These are phyloP conservation scores for Dentipellis sp. DNA, from an alignment of 768 basidiomycete species.

Conservation along the genomic window DNA sequence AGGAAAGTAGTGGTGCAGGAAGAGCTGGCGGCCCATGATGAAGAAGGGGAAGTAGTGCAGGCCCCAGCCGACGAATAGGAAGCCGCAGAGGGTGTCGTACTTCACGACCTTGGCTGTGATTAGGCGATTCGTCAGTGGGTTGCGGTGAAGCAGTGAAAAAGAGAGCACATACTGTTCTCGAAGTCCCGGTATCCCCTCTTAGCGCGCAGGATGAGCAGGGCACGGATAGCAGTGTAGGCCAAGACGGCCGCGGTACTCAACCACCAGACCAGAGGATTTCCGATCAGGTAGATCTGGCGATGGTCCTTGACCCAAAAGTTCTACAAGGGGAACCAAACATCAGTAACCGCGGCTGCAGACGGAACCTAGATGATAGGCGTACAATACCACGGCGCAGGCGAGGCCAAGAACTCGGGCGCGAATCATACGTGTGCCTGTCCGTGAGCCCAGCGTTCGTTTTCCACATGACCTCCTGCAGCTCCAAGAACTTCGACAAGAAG, in stretches of 20 bases:
- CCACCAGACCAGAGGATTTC: constrained; percentile 95
- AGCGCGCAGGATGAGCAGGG: constrained; percentile 74
- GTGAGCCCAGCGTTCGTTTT: constrained; percentile 92
- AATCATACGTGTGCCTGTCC: constrained; percentile 91
- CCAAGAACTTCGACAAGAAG: constrained; percentile 86
- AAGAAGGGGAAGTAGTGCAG: constrained; percentile 97
- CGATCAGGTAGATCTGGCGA: constrained; percentile 89
- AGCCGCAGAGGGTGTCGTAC: constrained; percentile 85
- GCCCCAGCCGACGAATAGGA: constrained; percentile 87
- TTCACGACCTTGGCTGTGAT: constrained; percentile 77
- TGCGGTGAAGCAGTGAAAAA: neutral
- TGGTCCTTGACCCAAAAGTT: constrained; percentile 99
- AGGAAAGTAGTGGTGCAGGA: constrained; percentile 97
- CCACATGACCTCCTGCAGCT: constrained; percentile 95
- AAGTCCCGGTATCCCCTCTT: constrained; percentile 91
- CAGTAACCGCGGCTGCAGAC: neutral
- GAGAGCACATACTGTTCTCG: constrained; percentile 63
- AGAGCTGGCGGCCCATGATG: constrained; percentile 94
- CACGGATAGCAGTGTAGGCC: constrained; percentile 60
- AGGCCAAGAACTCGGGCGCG: constrained; percentile 92
- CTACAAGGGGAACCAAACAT: constrained; percentile 27
- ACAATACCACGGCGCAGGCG: constrained; percentile 86
- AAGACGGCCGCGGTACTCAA: constrained; percentile 63
- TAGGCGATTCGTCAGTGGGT: neutral
- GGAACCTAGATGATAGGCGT: constrained; percentile 23